Evolutionary conservation across 768 basidiomycete species (phyloP).

Genomic region (Tulasnella sp.): DNA sequence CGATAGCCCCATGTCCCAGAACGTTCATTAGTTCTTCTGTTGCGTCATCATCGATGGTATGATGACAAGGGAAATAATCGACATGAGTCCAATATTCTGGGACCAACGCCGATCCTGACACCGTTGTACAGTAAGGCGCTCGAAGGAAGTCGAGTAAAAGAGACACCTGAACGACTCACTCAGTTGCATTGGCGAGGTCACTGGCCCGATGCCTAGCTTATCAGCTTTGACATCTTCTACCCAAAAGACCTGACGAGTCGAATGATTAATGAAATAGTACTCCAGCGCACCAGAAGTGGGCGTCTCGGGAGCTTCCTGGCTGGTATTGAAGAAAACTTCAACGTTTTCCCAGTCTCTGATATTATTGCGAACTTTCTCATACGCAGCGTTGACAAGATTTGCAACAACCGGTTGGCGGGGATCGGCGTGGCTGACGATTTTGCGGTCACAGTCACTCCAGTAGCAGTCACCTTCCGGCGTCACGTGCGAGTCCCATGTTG

Average conservation of each 20-base stretch:
- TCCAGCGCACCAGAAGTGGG: background rate
- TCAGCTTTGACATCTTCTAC: constrained; percentile 3
- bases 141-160: background rate
- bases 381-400: background rate
- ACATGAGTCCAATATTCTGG: constrained; percentile 27
- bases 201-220: background rate
- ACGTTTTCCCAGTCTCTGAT: background rate
- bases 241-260: constrained; percentile 16
- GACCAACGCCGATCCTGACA: constrained; percentile 8
- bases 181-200: background rate
- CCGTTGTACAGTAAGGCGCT: background rate
- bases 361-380: background rate
- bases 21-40: background rate
- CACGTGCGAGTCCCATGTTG: background rate
- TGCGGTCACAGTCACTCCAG: background rate
- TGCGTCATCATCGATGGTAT: background rate
- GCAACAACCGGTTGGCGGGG: background rate
- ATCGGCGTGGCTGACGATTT: background rate
- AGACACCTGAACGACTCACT: background rate
- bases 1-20: constrained; percentile 18
- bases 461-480: background rate
- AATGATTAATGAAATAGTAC: constrained; percentile 18
- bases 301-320: constrained; percentile 6
- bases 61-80: constrained; percentile 25
- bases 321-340: background rate